Percentiles rank a stretch among this genome's conserved stretches.
These are phyloP conservation scores for Hamamelis virginiana DNA, from an alignment of 164 flowering plant genomes.

Conservation along the genomic window DNA sequence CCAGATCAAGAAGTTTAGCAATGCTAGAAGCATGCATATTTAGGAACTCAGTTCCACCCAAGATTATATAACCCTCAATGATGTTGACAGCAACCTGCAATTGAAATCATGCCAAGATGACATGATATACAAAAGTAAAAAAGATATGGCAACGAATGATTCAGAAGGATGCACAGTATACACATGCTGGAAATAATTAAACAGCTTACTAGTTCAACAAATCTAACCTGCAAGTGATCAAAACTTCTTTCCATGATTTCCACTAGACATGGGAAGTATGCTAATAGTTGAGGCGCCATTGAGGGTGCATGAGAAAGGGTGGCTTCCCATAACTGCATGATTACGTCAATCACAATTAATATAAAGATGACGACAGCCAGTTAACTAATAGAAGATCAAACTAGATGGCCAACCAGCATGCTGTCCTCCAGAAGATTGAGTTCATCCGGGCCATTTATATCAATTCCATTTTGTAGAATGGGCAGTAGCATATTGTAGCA, in stretches of 20 bases:
- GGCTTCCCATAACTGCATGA: slow-evolving; percentile 91
- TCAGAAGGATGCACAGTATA: not conserved
- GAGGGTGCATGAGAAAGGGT: slow-evolving; percentile 81
- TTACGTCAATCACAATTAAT: not conserved
- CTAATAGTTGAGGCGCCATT: slow-evolving; percentile 73
- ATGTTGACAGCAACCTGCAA: slow-evolving; percentile 75
- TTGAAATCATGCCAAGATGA: not conserved
- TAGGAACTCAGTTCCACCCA: slow-evolving; percentile 82
- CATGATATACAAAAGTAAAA: not conserved
- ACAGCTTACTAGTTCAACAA: not conserved
- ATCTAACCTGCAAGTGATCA: slow-evolving; percentile 81
- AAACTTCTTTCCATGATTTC: slow-evolving; percentile 79
- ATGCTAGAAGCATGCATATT: slow-evolving; percentile 71
- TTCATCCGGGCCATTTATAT: slow-evolving; percentile 82
- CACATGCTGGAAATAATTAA: not conserved
- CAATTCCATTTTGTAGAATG: slow-evolving; percentile 66
- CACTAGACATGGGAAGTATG: slow-evolving; percentile 65
- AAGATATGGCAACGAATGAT: not conserved
- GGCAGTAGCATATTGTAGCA: slow-evolving; percentile 77
- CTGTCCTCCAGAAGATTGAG: slow-evolving; percentile 89
- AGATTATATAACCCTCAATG: slow-evolving; percentile 68
- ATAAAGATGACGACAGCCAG: not conserved
- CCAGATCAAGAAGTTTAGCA: slow-evolving; percentile 72
- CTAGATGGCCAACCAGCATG: slow-evolving; percentile 55
- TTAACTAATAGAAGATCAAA: slow-evolving; percentile 2